These are phyloP conservation scores for Dillenia suffruticosa DNA, from an alignment of 164 flowering plant genomes.

Conservation along the genomic window DNA sequence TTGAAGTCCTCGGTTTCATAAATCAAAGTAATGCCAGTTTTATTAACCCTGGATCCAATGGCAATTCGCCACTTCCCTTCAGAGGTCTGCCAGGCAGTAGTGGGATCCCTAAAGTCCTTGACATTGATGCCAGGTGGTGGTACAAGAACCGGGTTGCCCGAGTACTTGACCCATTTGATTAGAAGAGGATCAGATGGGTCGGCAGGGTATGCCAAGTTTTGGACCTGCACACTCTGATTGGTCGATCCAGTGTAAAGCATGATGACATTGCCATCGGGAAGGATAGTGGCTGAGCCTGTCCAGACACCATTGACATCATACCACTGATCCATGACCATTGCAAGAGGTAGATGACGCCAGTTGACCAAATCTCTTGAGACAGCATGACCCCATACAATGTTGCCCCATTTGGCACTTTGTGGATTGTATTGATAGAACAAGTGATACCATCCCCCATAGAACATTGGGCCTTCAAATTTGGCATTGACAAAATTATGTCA, in stretches of 20 bases:
- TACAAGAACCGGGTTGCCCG: conserved; percentile 60
- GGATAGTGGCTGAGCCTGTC: conserved; percentile 92
- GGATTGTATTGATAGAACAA: conserved; percentile 91
- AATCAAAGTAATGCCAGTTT: conserved; percentile 57
- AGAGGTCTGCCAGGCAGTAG: conserved; percentile 65
- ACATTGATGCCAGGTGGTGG: conserved; percentile 59
- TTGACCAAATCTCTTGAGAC: conserved; percentile 75
- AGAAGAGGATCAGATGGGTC: conserved; percentile 74
- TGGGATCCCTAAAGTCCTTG: conserved; percentile 80
- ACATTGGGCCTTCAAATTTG: conserved; percentile 63
- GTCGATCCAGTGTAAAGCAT: conserved; percentile 91
- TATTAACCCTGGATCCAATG: conserved; percentile 58
- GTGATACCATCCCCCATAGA: conserved; percentile 86
- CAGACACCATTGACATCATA: conserved; percentile 77
- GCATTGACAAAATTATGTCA: not conserved
- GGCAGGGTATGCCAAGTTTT: conserved; percentile 66
- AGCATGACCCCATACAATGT: conserved; percentile 88
- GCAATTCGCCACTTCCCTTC: conserved; percentile 58
- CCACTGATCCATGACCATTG: conserved; percentile 79
- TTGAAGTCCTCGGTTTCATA: conserved; percentile 66
- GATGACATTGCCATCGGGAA: conserved; percentile 53
- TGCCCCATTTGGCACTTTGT: conserved; percentile 77
- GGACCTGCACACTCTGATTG: conserved; percentile 58
- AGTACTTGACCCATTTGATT: conserved; percentile 64
- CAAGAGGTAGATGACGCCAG: conserved; percentile 75